A percentile compares a stretch with the other conserved stretches of the same genome.
Evolutionary conservation across 805 yeast genomes (phyloP).

Genomic region (Huiozyma naganishii): DNA sequence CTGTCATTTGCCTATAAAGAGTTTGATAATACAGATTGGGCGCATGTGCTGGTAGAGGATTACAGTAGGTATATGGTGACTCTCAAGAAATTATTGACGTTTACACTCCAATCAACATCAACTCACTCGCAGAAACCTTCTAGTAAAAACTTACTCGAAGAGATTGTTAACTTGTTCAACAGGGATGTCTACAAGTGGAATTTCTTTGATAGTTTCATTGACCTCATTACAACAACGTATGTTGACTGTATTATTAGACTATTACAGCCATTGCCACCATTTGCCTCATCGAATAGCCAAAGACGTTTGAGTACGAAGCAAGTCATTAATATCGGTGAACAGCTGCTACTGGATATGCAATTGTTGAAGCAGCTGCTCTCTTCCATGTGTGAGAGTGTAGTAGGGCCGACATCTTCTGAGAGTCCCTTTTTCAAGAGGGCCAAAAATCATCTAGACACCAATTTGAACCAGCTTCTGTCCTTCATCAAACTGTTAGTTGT

Average conservation of each 20-base stretch:
- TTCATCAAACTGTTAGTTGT: conserved; percentile 21
- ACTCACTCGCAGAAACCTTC: conserved; percentile 30
- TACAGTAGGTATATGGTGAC: conserved; percentile 62
- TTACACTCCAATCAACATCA: conserved; percentile 1
- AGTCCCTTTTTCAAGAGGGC: conserved; percentile 19
- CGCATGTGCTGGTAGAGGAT: conserved; percentile 51
- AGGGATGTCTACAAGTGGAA: conserved; percentile 64
- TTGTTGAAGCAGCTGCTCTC: conserved; percentile 45
- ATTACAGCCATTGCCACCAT: conserved; percentile 53
- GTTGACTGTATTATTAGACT: conserved; percentile 46
- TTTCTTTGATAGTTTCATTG: conserved; percentile 68
- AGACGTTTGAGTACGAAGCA: conserved; percentile 14
- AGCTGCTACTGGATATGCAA: conserved; percentile 63
- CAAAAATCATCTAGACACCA: conserved; percentile 17
- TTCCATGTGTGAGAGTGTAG: conserved; percentile 13
- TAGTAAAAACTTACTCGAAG: conserved; percentile 13
- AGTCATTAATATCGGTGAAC: conserved; percentile 53
- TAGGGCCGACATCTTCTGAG: conserved; percentile 8
- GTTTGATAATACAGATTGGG: conserved; percentile 70
- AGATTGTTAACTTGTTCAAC: conserved; percentile 47
- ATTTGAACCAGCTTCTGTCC: conserved; percentile 10
- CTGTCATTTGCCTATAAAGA: conserved; percentile 73
- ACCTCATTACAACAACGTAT: conserved; percentile 45
- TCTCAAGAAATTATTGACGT: conserved; percentile 34
- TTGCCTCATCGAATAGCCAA: conserved; percentile 23